A percentile compares a stretch with the other conserved stretches of the same genome.
Conservation (phyloP, 1,139 yeast species). For the Kodamaea arcana region DNA sequence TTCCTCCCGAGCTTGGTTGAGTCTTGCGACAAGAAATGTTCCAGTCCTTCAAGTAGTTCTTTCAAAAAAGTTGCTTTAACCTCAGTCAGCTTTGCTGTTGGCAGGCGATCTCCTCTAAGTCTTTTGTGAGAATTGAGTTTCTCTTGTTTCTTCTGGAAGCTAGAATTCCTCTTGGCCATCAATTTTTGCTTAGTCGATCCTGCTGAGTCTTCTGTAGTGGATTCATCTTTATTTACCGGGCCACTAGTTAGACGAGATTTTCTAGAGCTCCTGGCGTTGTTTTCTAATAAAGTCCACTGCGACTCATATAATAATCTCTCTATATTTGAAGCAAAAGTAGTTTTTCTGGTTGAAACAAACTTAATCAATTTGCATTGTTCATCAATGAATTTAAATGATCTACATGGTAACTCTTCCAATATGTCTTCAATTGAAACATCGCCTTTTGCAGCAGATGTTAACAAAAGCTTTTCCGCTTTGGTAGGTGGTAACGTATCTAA, state of each 20-base stretch:
- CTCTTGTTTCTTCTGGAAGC: neutral
- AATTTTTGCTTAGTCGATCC: neutral
- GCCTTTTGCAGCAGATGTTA: constrained; percentile 1
- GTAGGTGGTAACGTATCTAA: constrained; percentile 4
- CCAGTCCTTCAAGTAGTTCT: constrained; percentile 12
- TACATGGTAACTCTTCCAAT: constrained; percentile 10
- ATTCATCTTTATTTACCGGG: neutral
- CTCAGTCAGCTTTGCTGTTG: neutral
- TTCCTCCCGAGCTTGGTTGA: constrained; percentile 24
- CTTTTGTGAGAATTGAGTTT: too few relatives aligned
- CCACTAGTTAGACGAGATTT: too few relatives aligned
- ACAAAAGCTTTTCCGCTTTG: constrained; percentile 2
- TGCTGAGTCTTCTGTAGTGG: neutral
- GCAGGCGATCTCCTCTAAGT: neutral
- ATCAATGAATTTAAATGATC: constrained; percentile 17
- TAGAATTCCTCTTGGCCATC: neutral
- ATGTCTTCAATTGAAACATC: constrained; percentile 4
- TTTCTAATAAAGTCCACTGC: constrained; percentile 27
- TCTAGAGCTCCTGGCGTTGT: constrained; percentile 4
- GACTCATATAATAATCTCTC: constrained; percentile 38
- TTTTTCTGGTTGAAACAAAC: constrained; percentile 22
- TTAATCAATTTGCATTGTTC: constrained; percentile 18
- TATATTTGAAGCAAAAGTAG: constrained; percentile 23
- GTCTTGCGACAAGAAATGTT: constrained; percentile 30
- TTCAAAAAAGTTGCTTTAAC: neutral